Percentiles rank a stretch among this genome's conserved stretches.
phyloP scores from a whole-genome alignment of 257 asterid species.

The Rauvolfia tetraphylla region DNA sequence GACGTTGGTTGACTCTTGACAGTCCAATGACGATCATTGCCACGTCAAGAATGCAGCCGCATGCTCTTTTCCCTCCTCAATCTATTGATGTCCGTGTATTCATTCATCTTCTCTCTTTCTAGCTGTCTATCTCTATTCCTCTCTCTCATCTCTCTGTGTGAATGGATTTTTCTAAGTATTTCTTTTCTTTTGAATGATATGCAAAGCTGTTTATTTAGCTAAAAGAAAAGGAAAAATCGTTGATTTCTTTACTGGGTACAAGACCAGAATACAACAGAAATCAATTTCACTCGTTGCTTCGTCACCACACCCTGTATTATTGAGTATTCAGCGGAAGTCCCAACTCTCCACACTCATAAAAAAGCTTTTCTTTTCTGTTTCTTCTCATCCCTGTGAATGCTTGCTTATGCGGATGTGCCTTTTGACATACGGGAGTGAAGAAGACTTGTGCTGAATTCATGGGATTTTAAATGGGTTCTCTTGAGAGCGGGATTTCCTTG shows the following conservation, averaged over 20 bases:
- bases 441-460: constrained; percentile 22
- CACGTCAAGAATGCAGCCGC: constrained; percentile 24
- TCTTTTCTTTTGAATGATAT: background rate
- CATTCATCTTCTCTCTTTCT: constrained; percentile 4
- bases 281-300: constrained; percentile 9
- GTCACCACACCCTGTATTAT: background rate
- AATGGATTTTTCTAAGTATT: background rate
- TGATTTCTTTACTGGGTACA: constrained; percentile 12
- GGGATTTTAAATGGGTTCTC: constrained; percentile 86
- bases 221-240: background rate
- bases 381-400: background rate
- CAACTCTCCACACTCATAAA: constrained; percentile 4
- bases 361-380: background rate
- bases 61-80: background rate
- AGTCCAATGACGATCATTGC: constrained; percentile 19
- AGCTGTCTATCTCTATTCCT: constrained; percentile 5
- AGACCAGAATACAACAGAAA: background rate
- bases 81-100: background rate
- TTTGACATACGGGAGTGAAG: background rate
- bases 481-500: constrained; percentile 46
- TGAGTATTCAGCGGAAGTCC: constrained; percentile 3
- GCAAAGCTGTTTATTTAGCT: constrained; percentile 4
- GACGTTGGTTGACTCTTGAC: background rate
- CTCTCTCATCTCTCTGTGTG: background rate
- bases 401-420: background rate